Evolutionary conservation across 2,329 filamentous ascomycete species (phyloP), one percentile per base, ranked within the genome.

Genomic region (Trichoderma sp.): DNA sequence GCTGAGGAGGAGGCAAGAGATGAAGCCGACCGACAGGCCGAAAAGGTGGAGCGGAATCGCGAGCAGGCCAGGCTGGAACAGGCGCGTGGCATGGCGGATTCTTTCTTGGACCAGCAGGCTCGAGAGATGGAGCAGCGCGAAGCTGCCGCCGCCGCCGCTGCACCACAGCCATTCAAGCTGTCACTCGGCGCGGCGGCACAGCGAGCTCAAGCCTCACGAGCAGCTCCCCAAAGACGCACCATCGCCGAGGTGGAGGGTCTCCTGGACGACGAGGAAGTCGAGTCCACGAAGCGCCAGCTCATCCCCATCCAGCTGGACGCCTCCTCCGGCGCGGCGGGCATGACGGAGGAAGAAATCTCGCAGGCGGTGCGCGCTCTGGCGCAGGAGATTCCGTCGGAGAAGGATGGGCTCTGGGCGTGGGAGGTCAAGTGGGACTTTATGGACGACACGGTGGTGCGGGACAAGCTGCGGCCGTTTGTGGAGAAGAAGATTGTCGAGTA

Each of bases 401-500:
- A 92, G 80, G 90, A 92, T 3, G 94, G 93, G 0, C 86, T 99
- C 4, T 99, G 95, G 93, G 88, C 87, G n/a, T 98, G 94, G 93
- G 85, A 92, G 21, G 90, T 99, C 80, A 93, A 95, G 77, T 99
- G 96, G 96, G 92, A 97, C 66, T 93, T 91, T 82, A 87, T 99
- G 80, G 93, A 97, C 79, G 92, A 96, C 73, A 86, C 87, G 18
- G 88, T 96, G 56, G 89, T 98, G 73, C 88, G 90, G 73, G 93
- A 97, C 74, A 95, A 98, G 80, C 89, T 99, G 76, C 90, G 93
- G 78, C 95, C 95, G 34, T 99, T 98, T 83, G 93, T 98, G 71
- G 94, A 97, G 85, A 97, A 97, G 88, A 99, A 98, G 87, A 93
- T 98, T 76, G 92, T 99, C 73, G 96, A 99, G 82, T 97, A 96